These are phyloP conservation scores for Hygrophorus pudorinus DNA, from an alignment of 768 basidiomycete species.

Conservation along the genomic window DNA sequence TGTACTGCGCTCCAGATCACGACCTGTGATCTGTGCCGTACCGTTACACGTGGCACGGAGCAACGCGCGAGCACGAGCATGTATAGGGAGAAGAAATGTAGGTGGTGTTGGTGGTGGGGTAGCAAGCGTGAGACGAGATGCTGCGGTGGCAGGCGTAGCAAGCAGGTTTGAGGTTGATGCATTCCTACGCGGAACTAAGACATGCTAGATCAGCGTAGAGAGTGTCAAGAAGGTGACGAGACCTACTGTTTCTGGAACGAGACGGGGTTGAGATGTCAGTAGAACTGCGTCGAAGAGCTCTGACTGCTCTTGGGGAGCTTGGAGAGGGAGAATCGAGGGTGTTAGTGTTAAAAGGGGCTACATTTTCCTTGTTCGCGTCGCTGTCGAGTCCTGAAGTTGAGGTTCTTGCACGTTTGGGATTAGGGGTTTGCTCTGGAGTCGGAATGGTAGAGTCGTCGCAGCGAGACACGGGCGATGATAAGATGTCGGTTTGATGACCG, in stretches of 20 bases:
- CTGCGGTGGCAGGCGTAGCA: slow-evolving; percentile 34
- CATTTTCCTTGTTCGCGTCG: slow-evolving; percentile 68
- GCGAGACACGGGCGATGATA: slow-evolving; percentile 12
- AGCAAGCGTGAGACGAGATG: slow-evolving; percentile 33
- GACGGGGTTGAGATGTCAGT: slow-evolving; percentile 32
- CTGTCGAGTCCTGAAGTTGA: slow-evolving; percentile 35
- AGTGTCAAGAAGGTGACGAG: not conserved
- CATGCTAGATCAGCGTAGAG: slow-evolving; percentile 7
- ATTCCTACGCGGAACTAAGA: slow-evolving; percentile 25
- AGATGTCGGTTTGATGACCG: slow-evolving; percentile 26
- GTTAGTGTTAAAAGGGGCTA: slow-evolving; percentile 48
- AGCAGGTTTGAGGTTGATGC: slow-evolving; percentile 37
- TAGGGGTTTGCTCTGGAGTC: slow-evolving; percentile 56
- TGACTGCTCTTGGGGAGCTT: slow-evolving; percentile 25
- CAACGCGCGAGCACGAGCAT: slow-evolving; percentile 54
- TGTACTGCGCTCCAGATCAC: slow-evolving; percentile 47
- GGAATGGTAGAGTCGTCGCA: not conserved
- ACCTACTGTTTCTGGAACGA: slow-evolving; percentile 36
- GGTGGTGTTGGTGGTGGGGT: slow-evolving; percentile 61
- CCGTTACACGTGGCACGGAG: slow-evolving; percentile 64
- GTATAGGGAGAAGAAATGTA: slow-evolving; percentile 35
- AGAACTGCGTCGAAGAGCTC: slow-evolving; percentile 28
- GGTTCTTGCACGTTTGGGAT: slow-evolving; percentile 53
- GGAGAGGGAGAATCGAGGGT: slow-evolving; percentile 26
- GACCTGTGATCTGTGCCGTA: slow-evolving; percentile 49